Base-by-base conservation (phyloP, 2,329 filamentous ascomycete species). In the Neofusicoccum sp. region DNA sequence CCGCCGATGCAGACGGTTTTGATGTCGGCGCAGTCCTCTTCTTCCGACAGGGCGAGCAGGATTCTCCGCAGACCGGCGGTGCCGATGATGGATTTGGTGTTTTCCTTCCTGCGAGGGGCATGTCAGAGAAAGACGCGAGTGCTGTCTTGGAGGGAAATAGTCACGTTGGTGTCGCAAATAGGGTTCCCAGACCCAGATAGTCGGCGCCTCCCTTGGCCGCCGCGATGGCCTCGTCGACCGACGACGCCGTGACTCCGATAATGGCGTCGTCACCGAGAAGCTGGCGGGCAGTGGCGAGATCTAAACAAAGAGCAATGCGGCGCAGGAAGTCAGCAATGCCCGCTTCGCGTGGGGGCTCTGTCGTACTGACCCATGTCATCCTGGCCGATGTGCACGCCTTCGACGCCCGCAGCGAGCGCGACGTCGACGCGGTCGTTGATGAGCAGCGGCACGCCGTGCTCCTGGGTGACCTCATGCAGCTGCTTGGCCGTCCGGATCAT, bases 371-470 rank as follows among this genome's bases (percentile, higher is more conserved):
- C 81, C 80, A 96, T 88, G 74, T 98, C 93, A 82, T 97, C 93
- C 78, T 98, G 93, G 6, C 95, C 95, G 53, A 98, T 84, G 73
- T 98, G 95, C 7, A 96, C 91, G 47, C 95, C 95, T 77, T 97
- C 93, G 61, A 90, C 95, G 11, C 87, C 90, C 44, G 93, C 84
- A 12, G 91, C 92, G 16, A 91, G 82, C 7, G 92, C 93, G 28
- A 98, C 90, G 72, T 96, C 93, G 5, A 97, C 84, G 11, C 93
- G 86, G 73, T 98, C 95, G 72, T 98, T 98, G 79, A 98, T 92
- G 59, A 98, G 80, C 61, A 98, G 82, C 31, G 93, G 93, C 3
- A 96, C 85, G 14, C 81, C 80, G 70, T 89, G 81, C 48, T 79
- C 79, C 65, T 79, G 80, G 20, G 91, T 93, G 64, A 95, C 78